Base-by-base conservation (phyloP, 768 basidiomycete genomes). In the Boletus rubroflammeus region DNA sequence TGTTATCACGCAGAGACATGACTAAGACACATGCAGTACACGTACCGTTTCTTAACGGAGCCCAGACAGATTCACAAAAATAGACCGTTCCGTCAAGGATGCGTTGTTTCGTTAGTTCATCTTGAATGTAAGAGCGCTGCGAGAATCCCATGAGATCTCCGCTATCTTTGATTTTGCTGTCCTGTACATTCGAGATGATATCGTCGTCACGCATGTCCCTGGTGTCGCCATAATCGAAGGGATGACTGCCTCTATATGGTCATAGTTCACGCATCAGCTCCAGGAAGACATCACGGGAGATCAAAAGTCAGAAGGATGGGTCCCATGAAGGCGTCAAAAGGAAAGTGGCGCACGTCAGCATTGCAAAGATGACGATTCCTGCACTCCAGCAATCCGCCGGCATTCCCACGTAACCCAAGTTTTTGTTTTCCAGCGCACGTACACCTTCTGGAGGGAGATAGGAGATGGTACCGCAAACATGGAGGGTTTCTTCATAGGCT, bases 321-420 rank as follows among this genome's bases (percentile, higher is more conserved):
- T 34, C 29, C 31, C 10, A 31, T 14, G 31, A 39, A 59, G 23
- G n/a, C 25, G 28, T 4, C 29, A 32, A 29, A 35, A 47, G 50
- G 40, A 49, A 39, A 25, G n/a, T 29, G 38, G 78, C 88, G 56
- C 72, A 93, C 91, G 81, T 80, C 46, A 93, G 74, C 89, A 93
- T 93, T 52, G 90, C 83, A 58, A 85, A 92, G 48, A 93, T 71
- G 49, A 89, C 83, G 6, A 92, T 80, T 6, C 91, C 91, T 13
- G 86, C 81, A 60, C 90, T 91, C 91, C 91, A 93, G 62, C 90
- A 93, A 68, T 93, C 91, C 3, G 90, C 80, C n/a, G 90, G 88
- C 85, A 92, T 86, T 19, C 89, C 89, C 31, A 78, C 70, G 60
- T 90, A 91, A 47, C 86, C 83, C 40, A 88, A 69, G 54, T 88